Base-by-base conservation (phyloP, 352 stramenopile species). In the Globisporangium canariense region DNA sequence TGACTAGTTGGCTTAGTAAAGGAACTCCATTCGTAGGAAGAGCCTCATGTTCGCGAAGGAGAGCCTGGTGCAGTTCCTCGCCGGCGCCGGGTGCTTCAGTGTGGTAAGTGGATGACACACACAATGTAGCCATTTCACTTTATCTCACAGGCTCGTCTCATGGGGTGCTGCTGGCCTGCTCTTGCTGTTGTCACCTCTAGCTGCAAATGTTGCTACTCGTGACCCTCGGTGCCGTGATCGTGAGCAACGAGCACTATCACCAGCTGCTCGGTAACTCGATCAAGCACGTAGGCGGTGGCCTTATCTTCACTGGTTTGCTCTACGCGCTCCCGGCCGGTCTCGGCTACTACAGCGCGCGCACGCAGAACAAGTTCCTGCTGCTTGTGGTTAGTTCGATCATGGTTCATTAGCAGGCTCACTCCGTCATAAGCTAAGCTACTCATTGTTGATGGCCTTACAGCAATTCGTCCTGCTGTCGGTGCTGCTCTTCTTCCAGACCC, bases 331-430 rank as follows among this genome's bases (percentile, higher is more conserved):
- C 65, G 4, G 81, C 74, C 0, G 53, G 62, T 32, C 70, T 91
- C 6, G 81, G 79, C 18, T 87, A 80, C 43, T 74, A 69, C 47
- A 88, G 68, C 40, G 77, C 82, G 22, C 69, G 75, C 25, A 82
- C 82, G 38, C 81, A 88, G 40, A 93, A 93, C 73, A 93, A 93
- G 61, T 93, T 77, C 60, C 72, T 93, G 52, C 65, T 93, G 32
- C 68, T 91, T 30, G 38, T 86, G 58, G 77, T 81, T 63, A 38
- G 73, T 53, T 16, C 1, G 4, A 4, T 57, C 50, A 5, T 54
- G 10, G 3, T 22, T 56, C 7, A 7, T 9, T 47, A 28, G 28
- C 6, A 36, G 14, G 36, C 20, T 11, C 34, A 4, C 30, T 58
- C 22, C 4, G 34, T 45, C 41, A n/a, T n/a, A 47, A 47, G 3